These are phyloP conservation scores for Monosporascus cannonballus DNA, from an alignment of 2,329 filamentous ascomycete genomes.

Conservation along the genomic window DNA sequence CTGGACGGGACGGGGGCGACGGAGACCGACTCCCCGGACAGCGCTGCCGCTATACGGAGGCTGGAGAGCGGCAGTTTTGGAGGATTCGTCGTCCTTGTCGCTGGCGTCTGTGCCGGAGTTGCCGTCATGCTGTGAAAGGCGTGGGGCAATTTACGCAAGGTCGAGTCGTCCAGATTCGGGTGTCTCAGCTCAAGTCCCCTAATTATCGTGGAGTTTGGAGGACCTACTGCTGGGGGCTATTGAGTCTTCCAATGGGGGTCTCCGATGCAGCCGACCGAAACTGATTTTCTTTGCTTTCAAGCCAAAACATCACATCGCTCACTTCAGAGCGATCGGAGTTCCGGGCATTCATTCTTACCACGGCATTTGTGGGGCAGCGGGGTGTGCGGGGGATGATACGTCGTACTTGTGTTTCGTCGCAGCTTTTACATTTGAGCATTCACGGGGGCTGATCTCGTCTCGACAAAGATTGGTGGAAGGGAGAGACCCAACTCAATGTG, in stretches of 20 bases:
- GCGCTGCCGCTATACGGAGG: conserved; percentile 3
- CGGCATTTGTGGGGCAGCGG: neutral
- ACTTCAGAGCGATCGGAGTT: neutral
- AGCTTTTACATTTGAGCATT: too few relatives aligned
- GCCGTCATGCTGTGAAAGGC: conserved; percentile 27
- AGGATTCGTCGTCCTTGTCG: conserved; percentile 32
- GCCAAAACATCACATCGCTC: neutral
- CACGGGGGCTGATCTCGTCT: too few relatives aligned
- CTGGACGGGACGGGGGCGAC: conserved; percentile 17
- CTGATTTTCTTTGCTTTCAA: neutral
- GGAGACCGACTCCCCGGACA: conserved; percentile 3
- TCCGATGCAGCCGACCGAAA: conserved; percentile 3
- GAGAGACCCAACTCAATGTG: too few relatives aligned
- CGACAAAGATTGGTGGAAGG: too few relatives aligned
- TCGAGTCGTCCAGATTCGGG: neutral
- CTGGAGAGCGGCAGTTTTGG: conserved; percentile 29
- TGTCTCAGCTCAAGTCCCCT: neutral
- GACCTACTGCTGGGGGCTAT: neutral
- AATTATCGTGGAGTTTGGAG: neutral
- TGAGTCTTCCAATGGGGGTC: conserved; percentile 1
- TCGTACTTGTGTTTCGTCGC: neutral
- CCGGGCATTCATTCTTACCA: neutral
- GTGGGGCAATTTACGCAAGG: neutral
- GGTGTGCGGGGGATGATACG: neutral
- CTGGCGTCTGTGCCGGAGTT: conserved; percentile 34